Conservation (phyloP, 139 green algal species). For the Cymbomonas tetramitiformis region DNA sequence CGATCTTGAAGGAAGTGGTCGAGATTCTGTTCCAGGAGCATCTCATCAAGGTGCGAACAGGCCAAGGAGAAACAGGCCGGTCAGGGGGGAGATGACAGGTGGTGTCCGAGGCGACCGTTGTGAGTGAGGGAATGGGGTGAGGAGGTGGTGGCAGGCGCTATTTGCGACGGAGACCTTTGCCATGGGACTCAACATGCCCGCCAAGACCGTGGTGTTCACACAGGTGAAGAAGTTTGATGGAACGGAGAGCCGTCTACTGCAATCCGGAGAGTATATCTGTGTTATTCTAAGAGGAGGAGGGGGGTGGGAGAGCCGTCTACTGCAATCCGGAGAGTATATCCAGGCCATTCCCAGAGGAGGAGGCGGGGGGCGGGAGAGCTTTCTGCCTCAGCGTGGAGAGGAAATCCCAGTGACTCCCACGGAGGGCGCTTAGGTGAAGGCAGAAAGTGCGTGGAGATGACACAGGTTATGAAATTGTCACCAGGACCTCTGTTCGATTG, state of each 20-base stretch:
- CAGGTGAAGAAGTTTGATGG: conserved; percentile 61
- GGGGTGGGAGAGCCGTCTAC: conserved; percentile 30
- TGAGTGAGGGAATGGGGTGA: conserved; percentile 20
- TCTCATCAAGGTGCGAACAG: conserved; percentile 56
- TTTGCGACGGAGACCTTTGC: conserved; percentile 76
- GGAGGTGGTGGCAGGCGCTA: no score
- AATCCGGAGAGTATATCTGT: conserved; percentile 53
- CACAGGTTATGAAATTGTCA: neutral
- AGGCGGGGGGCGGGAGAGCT: conserved; percentile 21
- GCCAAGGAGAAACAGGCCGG: no score
- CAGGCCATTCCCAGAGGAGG: conserved; percentile 7
- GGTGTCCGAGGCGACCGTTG: no score
- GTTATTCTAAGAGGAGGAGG: neutral
- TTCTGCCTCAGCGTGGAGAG: conserved; percentile 31
- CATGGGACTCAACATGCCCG: conserved; percentile 73
- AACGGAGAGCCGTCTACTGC: conserved; percentile 33
- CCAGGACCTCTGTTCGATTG: neutral
- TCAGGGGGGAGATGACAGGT: no score
- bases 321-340: conserved; percentile 51
- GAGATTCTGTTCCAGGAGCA: conserved; percentile 69
- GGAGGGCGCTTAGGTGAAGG: neutral
- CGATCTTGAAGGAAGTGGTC: conserved; percentile 64
- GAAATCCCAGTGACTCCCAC: conserved; percentile 44
- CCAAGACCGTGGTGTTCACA: conserved; percentile 63
- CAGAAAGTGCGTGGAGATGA: neutral